phyloP scores from a whole-genome alignment of 108 stramenopile species.

The Aurantiochytrium sp. region DNA sequence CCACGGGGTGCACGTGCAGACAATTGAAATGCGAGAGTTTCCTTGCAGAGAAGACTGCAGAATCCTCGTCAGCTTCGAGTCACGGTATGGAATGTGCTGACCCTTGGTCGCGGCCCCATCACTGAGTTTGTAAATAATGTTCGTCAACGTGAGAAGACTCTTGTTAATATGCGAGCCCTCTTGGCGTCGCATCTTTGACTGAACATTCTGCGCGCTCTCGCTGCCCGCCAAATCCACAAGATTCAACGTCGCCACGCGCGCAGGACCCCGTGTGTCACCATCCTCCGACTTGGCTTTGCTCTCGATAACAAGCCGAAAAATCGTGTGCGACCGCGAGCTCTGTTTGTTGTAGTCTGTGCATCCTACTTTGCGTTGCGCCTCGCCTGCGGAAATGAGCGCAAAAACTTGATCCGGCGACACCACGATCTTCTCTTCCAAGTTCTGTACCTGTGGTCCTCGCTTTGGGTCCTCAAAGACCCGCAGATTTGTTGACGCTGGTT shows the following conservation, averaged over 20 bases:
- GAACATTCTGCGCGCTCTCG: neutral
- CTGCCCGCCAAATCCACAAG: conserved; percentile 19
- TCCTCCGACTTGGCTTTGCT: conserved; percentile 3
- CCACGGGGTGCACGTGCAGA: conserved; percentile 81
- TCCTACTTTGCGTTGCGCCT: conserved; percentile 14
- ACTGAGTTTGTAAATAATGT: conserved; percentile 88
- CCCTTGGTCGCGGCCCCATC: conserved; percentile 63
- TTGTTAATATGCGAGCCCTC: conserved; percentile 80
- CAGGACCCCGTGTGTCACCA: neutral
- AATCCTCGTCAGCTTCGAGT: conserved; percentile 2
- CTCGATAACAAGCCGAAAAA: conserved; percentile 12
- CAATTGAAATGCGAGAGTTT: conserved; percentile 83
- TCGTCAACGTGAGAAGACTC: conserved; percentile 51
- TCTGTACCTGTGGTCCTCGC: conserved; percentile 22
- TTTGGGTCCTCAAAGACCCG: conserved; percentile 20
- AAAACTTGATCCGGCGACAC: conserved; percentile 17
- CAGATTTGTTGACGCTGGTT: conserved; percentile 6
- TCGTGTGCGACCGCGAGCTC: conserved; percentile 31
- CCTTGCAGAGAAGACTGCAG: conserved; percentile 37
- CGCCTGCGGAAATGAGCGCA: conserved; percentile 29
- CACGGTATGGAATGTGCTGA: conserved; percentile 12
- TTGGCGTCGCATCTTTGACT: conserved; percentile 41
- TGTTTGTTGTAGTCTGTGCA: conserved; percentile 28
- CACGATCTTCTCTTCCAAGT: conserved; percentile 25
- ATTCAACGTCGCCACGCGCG: neutral